Conservation (phyloP, 75 land plant genomes). For the Azolla pinnata region DNA sequence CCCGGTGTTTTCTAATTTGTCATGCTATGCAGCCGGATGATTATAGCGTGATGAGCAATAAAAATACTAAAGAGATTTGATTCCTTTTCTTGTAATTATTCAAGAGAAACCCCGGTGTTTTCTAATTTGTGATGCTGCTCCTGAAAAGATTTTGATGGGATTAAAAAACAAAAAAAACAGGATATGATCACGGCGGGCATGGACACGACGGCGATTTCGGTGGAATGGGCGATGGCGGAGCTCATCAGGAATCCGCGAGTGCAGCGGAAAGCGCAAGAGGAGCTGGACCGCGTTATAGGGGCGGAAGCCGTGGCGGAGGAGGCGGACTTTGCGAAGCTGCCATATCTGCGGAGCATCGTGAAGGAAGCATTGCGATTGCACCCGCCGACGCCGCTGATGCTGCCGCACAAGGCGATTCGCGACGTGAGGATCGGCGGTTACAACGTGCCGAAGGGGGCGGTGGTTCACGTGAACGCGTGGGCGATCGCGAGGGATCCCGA, state of each 20-base stretch:
- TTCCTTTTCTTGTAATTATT: no score
- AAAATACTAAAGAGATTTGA: no score
- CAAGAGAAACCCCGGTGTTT: not conserved
- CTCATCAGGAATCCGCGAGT: constrained; percentile 61
- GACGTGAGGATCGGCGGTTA: constrained; percentile 70
- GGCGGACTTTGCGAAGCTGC: constrained; percentile 55
- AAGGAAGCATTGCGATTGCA: constrained; percentile 82
- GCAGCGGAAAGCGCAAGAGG: constrained; percentile 71
- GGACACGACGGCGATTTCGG: constrained; percentile 86
- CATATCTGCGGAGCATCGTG: constrained; percentile 59
- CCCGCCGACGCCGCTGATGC: constrained; percentile 91
- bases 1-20: no score
- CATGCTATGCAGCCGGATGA: no score
- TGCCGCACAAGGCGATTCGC: constrained; percentile 72
- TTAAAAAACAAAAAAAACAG: constrained; percentile 22
- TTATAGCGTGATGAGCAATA: no score
- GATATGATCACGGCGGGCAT: constrained; percentile 96
- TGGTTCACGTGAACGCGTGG: constrained; percentile 80
- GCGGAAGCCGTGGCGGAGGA: constrained; percentile 51
- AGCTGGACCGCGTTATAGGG: constrained; percentile 73
- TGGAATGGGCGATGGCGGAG: constrained; percentile 96
- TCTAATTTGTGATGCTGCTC: not conserved
- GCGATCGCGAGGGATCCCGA: constrained; percentile 73
- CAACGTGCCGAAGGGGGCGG: constrained; percentile 78
- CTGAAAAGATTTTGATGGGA: not conserved